A percentile compares a stretch with the other conserved stretches of the same genome.
phyloP scores from a whole-genome alignment of 2,329 filamentous ascomycete species.

The Zymoseptoria brevis region DNA sequence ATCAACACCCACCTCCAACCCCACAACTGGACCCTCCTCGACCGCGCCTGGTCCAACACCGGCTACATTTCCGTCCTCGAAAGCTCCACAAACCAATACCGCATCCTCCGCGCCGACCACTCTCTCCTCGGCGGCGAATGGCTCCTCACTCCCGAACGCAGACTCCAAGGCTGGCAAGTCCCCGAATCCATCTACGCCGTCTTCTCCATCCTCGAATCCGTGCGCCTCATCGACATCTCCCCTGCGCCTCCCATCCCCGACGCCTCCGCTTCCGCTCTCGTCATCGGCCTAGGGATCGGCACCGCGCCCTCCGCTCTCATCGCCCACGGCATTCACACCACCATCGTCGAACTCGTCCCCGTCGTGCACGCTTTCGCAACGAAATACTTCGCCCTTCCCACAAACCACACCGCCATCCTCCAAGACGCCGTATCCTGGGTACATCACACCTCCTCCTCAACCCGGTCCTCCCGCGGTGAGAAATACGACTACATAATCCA shows the following conservation, averaged over 20 bases:
- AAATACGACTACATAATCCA: slow-evolving; percentile 87
- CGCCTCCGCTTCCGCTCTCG: slow-evolving; percentile 52
- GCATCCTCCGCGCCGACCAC: slow-evolving; percentile 86
- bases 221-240: slow-evolving; percentile 63
- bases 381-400: slow-evolving; percentile 72
- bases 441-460: slow-evolving; percentile 37
- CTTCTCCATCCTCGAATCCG: slow-evolving; percentile 92
- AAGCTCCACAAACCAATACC: slow-evolving; percentile 60
- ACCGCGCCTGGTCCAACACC: slow-evolving; percentile 76
- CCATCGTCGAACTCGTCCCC: slow-evolving; percentile 90
- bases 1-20: slow-evolving; percentile 55
- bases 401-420: slow-evolving; percentile 71
- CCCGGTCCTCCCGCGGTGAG: too few species aligned
- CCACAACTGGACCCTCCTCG: slow-evolving; percentile 67
- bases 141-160: slow-evolving; percentile 48
- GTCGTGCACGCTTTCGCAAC: slow-evolving; percentile 75
- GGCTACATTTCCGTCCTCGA: slow-evolving; percentile 91
- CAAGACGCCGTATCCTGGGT: slow-evolving; percentile 72
- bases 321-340: slow-evolving; percentile 81
- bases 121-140: slow-evolving; percentile 90
- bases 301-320: slow-evolving; percentile 84
- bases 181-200: slow-evolving; percentile 88
- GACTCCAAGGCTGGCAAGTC: slow-evolving; percentile 41
- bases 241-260: slow-evolving; percentile 29
- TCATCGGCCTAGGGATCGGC: slow-evolving; percentile 87